Evolutionary conservation across 441 rosid genomes (phyloP).

Genomic region (Rhodomyrtus psidioides): DNA sequence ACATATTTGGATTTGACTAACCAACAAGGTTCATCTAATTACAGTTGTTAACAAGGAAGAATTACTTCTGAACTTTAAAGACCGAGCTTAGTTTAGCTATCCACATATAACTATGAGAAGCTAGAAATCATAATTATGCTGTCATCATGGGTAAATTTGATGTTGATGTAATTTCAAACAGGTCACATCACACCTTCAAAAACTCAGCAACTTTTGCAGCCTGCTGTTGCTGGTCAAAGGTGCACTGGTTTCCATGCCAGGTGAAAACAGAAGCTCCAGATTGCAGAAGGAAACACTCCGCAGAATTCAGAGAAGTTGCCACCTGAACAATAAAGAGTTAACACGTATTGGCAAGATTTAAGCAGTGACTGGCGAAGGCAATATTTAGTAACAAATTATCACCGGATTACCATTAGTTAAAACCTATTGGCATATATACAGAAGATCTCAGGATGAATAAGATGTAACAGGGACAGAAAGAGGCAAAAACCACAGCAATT

Average conservation of each 20-base stretch:
- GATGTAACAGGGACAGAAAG: background rate
- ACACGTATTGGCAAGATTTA: background rate
- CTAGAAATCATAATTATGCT: background rate
- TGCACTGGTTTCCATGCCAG: conserved; percentile 97
- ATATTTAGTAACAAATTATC: background rate
- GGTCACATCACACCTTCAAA: conserved; percentile 53
- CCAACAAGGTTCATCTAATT: background rate
- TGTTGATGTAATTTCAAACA: background rate
- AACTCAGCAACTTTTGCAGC: conserved; percentile 81
- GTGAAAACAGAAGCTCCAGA: conserved; percentile 84
- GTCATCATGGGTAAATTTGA: background rate
- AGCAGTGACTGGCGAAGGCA: background rate
- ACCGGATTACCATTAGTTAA: background rate
- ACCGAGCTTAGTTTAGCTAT: background rate
- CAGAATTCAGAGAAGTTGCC: conserved; percentile 81
- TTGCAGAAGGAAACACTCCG: conserved; percentile 92
- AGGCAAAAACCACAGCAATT: background rate
- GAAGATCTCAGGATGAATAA: background rate
- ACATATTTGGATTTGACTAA: background rate
- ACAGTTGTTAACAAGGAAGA: background rate
- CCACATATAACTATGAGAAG: background rate
- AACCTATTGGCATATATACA: background rate
- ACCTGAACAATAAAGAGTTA: conserved; percentile 30
- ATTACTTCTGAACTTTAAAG: background rate
- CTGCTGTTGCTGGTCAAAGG: conserved; percentile 82